Percentiles rank a stretch among this genome's conserved stretches.
These are phyloP conservation scores for Moricandia moricandioides DNA, from an alignment of 345 rosid genomes.

Conservation along the genomic window DNA sequence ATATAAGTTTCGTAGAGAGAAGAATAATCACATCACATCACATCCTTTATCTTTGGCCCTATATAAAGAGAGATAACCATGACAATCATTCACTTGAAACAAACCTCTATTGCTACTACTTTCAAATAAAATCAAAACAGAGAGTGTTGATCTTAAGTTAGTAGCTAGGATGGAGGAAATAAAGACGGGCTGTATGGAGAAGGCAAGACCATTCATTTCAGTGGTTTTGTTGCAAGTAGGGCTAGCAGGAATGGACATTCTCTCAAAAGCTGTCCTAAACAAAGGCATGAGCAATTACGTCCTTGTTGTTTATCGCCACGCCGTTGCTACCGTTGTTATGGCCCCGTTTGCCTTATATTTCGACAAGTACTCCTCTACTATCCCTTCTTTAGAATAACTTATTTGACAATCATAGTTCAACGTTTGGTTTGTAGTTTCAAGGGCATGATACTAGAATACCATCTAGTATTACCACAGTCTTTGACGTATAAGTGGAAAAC, in stretches of 20 bases:
- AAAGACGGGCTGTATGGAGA: slow-evolving; percentile 32
- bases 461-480: background rate
- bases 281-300: slow-evolving; percentile 85
- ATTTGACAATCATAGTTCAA: background rate
- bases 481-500: too few relatives aligned
- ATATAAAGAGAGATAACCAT: slow-evolving; percentile 33
- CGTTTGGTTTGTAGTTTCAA: background rate
- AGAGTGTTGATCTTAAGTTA: background rate
- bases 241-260: slow-evolving; percentile 80
- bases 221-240: slow-evolving; percentile 81
- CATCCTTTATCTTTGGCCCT: slow-evolving; percentile 14
- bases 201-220: slow-evolving; percentile 59
- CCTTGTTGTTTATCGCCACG: slow-evolving; percentile 85
- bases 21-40: slow-evolving; percentile 26
- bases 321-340: slow-evolving; percentile 69
- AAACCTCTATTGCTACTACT: background rate
- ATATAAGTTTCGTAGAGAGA: slow-evolving; percentile 28
- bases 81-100: slow-evolving; percentile 2
- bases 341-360: slow-evolving; percentile 70
- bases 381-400: background rate
- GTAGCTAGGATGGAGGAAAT: slow-evolving; percentile 15
- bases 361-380: slow-evolving; percentile 46
- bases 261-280: slow-evolving; percentile 73
- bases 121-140: background rate
- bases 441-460: background rate